Evolutionary conservation across 2,329 filamentous ascomycete genomes (phyloP).

Genomic region (Aureobasidium subglaciale): DNA sequence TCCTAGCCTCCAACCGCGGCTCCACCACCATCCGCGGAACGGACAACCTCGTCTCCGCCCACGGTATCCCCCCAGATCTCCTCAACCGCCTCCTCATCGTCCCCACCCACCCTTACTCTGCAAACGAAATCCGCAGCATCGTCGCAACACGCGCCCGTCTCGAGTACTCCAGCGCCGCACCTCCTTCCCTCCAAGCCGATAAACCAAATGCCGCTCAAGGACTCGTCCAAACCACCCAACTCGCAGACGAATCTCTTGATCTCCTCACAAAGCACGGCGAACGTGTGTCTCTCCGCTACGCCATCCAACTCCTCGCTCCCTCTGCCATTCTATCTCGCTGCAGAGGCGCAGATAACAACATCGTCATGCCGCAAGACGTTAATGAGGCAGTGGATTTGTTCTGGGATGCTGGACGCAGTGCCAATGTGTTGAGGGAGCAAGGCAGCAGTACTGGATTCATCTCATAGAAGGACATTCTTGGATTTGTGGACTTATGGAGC

Average conservation of each 20-base stretch:
- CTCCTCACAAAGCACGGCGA: slow-evolving; percentile 83
- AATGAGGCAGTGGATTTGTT: slow-evolving; percentile 43
- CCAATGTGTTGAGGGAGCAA: slow-evolving; percentile 28
- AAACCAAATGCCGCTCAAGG: slow-evolving; percentile 34
- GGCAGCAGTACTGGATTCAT: slow-evolving; percentile 27
- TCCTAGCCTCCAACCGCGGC: slow-evolving; percentile 93
- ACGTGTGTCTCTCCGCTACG: slow-evolving; percentile 85
- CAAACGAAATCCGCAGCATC: slow-evolving; percentile 87
- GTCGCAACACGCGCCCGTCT: slow-evolving; percentile 65
- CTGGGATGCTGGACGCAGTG: slow-evolving; percentile 43
- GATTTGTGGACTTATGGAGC: too few relatives aligned
- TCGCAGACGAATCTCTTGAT: slow-evolving; percentile 76
- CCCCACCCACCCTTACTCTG: slow-evolving; percentile 82
- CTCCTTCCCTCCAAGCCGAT: slow-evolving; percentile 24
- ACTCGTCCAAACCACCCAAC: slow-evolving; percentile 50
- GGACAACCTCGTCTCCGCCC: slow-evolving; percentile 57
- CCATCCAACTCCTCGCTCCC: slow-evolving; percentile 82
- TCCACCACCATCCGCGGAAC: slow-evolving; percentile 85
- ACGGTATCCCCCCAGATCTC: slow-evolving; percentile 91
- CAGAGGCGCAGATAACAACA: slow-evolving; percentile 30
- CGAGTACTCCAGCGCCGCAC: slow-evolving; percentile 30
- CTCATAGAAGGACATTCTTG: slow-evolving; percentile 19
- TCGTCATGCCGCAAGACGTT: slow-evolving; percentile 49
- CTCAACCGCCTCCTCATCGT: slow-evolving; percentile 91
- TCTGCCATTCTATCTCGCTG: slow-evolving; percentile 86